Base-by-base conservation (phyloP, 2,329 filamentous ascomycete species). In the Plenodomus tracheiphilus region DNA sequence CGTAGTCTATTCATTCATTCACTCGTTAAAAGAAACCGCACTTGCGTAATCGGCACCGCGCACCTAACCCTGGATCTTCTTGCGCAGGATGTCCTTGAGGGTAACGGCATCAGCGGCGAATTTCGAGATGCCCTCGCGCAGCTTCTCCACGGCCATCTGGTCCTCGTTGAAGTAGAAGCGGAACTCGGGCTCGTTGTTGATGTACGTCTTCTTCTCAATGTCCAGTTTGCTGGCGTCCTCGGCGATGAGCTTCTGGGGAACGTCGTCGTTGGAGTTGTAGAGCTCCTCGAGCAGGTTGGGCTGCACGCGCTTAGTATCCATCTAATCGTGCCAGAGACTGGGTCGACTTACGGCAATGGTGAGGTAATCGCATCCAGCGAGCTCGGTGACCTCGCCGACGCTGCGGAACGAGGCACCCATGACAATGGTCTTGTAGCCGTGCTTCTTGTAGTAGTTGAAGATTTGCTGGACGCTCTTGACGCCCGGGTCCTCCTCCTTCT, bases 381-480 rank as follows among this genome's bases (percentile, higher is more conserved):
- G 85, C 83, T 99, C 94, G 40, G 91, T 97, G 78, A 99, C 96
- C 82, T 99, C 94, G 71, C 94, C 94, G 58, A 81, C 81, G 82
- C 88, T 97, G 75, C 94, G 87, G 91, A 99, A 99, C 35, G 92
- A 97, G 65, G 94, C 94, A 72, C 94, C 94, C 94, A 99, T 99
- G 79, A 99, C 94, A 68, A 97, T 97, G 76, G 94, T 99, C 70
- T 96, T 96, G 87, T 99, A 97, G 76, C 89, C 91, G 77, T 81
- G 90, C 85, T 97, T 97, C 90, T 99, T 99, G 88, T 99, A 99
- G 89, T 99, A 99, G 85, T 99, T 94, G 86, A 88, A 99, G 81
- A 99, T 99, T 77, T 70, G 74, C 83, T 93, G 84, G 72, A 99
- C 94, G 62, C 88, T 93, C 81, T 90, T 84, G 77, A 99, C 94